phyloP scores from a whole-genome alignment of 2,329 filamentous ascomycete genomes.

The Aureobasidium lini region DNA sequence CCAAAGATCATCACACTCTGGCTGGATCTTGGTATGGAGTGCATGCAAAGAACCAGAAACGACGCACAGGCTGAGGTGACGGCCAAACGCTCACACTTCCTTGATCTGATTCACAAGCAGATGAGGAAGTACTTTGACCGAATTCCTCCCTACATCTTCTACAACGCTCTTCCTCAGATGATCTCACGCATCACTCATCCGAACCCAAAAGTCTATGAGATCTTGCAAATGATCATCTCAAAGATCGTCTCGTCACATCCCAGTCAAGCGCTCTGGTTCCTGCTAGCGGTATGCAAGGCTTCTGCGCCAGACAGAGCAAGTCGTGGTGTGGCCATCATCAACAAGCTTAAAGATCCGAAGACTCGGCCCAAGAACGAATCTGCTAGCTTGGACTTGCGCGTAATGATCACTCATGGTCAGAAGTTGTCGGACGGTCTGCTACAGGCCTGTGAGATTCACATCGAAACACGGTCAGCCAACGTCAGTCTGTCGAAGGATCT shows the following conservation, averaged over 20 bases:
- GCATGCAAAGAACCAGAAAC: slow-evolving; percentile 34
- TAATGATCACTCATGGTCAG: slow-evolving; percentile 69
- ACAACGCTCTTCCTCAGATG: slow-evolving; percentile 80
- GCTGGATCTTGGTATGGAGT: slow-evolving; percentile 77
- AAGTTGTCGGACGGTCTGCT: slow-evolving; percentile 77
- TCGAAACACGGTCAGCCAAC: slow-evolving; percentile 61
- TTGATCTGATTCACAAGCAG: slow-evolving; percentile 64
- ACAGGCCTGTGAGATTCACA: slow-evolving; percentile 67
- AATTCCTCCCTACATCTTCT: slow-evolving; percentile 70
- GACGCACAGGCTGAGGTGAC: slow-evolving; percentile 40
- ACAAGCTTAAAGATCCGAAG: slow-evolving; percentile 40
- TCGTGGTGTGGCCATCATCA: slow-evolving; percentile 38
- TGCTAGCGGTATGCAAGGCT: slow-evolving; percentile 80
- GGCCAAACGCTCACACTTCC: slow-evolving; percentile 53
- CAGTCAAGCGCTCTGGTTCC: slow-evolving; percentile 83
- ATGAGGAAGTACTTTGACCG: slow-evolving; percentile 70
- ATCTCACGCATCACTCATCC: slow-evolving; percentile 92
- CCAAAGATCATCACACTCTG: slow-evolving; percentile 88
- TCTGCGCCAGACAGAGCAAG: slow-evolving; percentile 61
- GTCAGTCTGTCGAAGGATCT: slow-evolving; percentile 74
- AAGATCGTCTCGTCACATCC: slow-evolving; percentile 85
- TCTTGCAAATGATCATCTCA: slow-evolving; percentile 70
- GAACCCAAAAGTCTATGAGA: slow-evolving; percentile 66
- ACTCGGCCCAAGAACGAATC: slow-evolving; percentile 51
- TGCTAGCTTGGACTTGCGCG: slow-evolving; percentile 54